Evolutionary conservation across 2,329 filamentous ascomycete genomes (phyloP).

Genomic region (Magnaporthiopsis rhizophila): DNA sequence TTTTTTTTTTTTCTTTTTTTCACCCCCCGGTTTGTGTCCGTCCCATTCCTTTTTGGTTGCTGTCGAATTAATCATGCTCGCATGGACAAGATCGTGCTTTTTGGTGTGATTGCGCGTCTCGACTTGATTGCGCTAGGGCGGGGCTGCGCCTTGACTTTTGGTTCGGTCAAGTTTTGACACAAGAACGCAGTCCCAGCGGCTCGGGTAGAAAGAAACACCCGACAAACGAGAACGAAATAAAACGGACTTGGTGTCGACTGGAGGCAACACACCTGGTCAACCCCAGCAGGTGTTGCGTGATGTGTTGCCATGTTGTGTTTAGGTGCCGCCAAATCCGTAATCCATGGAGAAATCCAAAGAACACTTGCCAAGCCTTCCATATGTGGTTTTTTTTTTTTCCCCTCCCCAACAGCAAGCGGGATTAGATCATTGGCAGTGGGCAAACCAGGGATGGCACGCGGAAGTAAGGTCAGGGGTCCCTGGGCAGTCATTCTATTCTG

Average conservation of each 20-base stretch:
- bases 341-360: not conserved
- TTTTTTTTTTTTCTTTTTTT: not conserved
- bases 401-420: not conserved
- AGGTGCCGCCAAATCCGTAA: no score
- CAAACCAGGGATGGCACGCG: not conserved
- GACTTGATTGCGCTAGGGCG: not conserved
- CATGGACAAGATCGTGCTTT: not conserved
- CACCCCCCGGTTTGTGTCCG: not conserved
- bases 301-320: no score
- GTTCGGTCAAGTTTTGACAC: not conserved
- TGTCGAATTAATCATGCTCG: not conserved
- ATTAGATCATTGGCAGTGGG: not conserved
- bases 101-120: not conserved
- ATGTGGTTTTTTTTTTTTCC: not conserved
- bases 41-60: not conserved
- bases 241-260: no score
- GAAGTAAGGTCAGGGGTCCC: not conserved
- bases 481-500: slow-evolving; percentile 4
- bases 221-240: no score
- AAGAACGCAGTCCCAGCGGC: not conserved
- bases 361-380: not conserved
- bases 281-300: not conserved
- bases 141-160: not conserved
- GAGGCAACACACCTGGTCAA: not conserved
- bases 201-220: not conserved